Base-by-base conservation (phyloP, 1,284 basidiomycete species). In the Puccinia hordei region DNA sequence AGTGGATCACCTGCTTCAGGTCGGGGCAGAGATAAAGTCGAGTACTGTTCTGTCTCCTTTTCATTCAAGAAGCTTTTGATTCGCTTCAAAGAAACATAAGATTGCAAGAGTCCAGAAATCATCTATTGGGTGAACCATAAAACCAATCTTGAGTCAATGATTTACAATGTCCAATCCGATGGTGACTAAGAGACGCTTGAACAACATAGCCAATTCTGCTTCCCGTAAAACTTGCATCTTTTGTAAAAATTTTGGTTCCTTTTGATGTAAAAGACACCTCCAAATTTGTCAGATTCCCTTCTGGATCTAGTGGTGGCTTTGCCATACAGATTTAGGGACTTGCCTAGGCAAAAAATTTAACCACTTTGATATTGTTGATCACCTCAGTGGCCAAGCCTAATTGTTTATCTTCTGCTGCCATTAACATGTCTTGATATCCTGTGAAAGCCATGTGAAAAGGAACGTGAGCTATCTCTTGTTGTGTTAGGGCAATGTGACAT, bases 341-440 rank as follows among this genome's bases (percentile, higher is more conserved):
- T 3, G 74, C 72, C 22, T 30, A 82, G 38, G 82, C 83, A 73
- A 84, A 83, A 81, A 82, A 84, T 81, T 86, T 85, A 76, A 85
- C 84, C 46, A 86, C 86, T 89, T 87, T 82, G n/a, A n/a, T n/a
- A n/a, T n/a, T n/a, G n/a, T n/a, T n/a, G n/a, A n/a, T n/a, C n/a
- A n/a, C n/a, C n/a, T 90, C 89, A 46, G 87, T 88, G 15, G 87
- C 87, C 12, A 88, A 84, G 76, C 88, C 87, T 63, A 90, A 85
- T 27, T 89, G 86, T 41, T 85, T 85, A 83, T 90, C 89, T 1
- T 88, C 88, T 5, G 88, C 88, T 41, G 85, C 85, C 80, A 89
- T 84, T 44, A 88, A 83, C 80, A 84, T 81, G 63, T 84, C 85
- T 83, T 89, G 88, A 74, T 87, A 85, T 71, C 85, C 84, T 44